Conservation (phyloP, 352 stramenopile genomes). For the Phytopythium oedochilum region DNA sequence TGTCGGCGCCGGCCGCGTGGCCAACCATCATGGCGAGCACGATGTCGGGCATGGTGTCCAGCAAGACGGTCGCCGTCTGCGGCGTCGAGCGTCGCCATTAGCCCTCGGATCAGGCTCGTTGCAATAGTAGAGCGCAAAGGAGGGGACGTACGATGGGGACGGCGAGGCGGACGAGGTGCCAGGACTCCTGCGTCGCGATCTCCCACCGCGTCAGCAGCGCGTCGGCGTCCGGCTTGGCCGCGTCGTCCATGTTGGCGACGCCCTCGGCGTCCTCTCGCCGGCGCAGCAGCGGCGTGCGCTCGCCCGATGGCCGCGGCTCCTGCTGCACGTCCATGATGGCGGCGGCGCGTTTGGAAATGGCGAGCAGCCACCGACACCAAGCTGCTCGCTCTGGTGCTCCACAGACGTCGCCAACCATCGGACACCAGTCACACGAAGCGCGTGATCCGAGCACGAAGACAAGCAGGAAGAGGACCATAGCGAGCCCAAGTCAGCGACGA, state of each 20-base stretch:
- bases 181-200: slow-evolving; percentile 13
- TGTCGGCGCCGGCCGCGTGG: slow-evolving; percentile 18
- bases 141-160: slow-evolving; percentile 16
- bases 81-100: too few relatives aligned
- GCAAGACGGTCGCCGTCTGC: slow-evolving; percentile 23
- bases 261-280: slow-evolving; percentile 9
- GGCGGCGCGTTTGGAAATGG: background rate
- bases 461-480: background rate
- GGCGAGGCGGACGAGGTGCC: slow-evolving; percentile 10
- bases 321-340: background rate
- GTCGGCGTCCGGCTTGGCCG: slow-evolving; percentile 18
- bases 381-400: too few relatives aligned
- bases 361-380: background rate
- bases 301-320: background rate
- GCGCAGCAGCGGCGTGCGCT: slow-evolving; percentile 23
- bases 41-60: slow-evolving; percentile 33
- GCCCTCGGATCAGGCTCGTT: too few relatives aligned
- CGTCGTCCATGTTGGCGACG: slow-evolving; percentile 10
- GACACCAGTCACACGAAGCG: too few relatives aligned
- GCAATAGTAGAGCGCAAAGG: too few relatives aligned
- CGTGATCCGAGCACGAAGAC: too few relatives aligned
- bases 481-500: background rate
- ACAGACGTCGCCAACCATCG: too few relatives aligned
- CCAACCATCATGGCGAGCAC: slow-evolving; percentile 33
- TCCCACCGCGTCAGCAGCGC: slow-evolving; percentile 9